These are phyloP conservation scores for Thermoascus crustaceus DNA, from an alignment of 2,329 filamentous ascomycete species.

Conservation along the genomic window DNA sequence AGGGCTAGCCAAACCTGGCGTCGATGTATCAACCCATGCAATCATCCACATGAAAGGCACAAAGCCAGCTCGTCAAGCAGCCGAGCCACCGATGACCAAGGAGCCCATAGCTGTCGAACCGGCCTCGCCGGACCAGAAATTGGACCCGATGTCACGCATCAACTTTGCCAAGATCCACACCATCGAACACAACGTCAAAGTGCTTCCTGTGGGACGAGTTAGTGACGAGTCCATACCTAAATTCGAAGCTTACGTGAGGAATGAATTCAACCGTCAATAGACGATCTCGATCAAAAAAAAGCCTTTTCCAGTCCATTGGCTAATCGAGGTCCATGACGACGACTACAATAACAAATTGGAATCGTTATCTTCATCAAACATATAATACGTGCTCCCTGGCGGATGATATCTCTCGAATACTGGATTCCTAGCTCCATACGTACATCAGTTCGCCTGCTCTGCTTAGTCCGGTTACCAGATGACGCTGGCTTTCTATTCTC, in stretches of 20 bases:
- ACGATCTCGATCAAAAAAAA: too few species aligned
- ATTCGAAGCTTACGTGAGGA: constrained; percentile 14
- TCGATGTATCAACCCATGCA: constrained; percentile 30
- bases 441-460: too few species aligned
- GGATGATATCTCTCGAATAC: too few species aligned
- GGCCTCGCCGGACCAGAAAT: constrained; percentile 9
- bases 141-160: constrained; percentile 30
- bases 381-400: too few species aligned
- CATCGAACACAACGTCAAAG: constrained; percentile 37
- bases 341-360: too few species aligned
- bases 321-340: too few species aligned
- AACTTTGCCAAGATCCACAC: constrained; percentile 36
- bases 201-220: constrained; percentile 32
- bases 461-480: too few species aligned
- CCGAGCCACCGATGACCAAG: constrained; percentile 29
- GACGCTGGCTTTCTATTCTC: too few species aligned
- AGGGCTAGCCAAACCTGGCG: constrained; percentile 29
- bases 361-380: too few species aligned
- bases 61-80: constrained; percentile 7
- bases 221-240: constrained; percentile 16
- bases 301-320: too few species aligned
- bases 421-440: too few species aligned
- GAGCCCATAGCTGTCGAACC: constrained; percentile 28
- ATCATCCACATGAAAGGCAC: constrained; percentile 25
- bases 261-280: constrained; percentile 7